phyloP scores from a whole-genome alignment of 1,284 basidiomycete species.

The Polyporus tsugae region DNA sequence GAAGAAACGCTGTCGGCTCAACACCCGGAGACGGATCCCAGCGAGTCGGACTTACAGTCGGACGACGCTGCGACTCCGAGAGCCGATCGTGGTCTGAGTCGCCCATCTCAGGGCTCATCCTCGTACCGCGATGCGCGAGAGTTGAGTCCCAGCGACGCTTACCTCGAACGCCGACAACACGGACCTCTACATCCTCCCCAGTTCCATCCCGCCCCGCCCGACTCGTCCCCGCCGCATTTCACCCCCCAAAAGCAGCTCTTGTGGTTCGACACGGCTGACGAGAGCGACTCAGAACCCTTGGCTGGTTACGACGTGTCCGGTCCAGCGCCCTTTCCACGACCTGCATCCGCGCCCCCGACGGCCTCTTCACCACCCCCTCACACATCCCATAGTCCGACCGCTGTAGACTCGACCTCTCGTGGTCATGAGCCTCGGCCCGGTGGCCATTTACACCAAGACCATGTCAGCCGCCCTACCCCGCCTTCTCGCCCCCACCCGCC shows the following conservation, averaged over 20 bases:
- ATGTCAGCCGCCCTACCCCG: too few species aligned
- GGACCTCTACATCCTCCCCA: background rate
- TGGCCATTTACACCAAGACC: background rate
- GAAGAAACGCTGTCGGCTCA: too few species aligned
- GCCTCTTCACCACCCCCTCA: background rate
- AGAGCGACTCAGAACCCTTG: background rate
- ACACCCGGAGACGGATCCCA: background rate
- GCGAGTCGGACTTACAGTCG: background rate
- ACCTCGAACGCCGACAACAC: background rate
- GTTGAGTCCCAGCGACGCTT: background rate
- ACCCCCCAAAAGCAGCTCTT: background rate
- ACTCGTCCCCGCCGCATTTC: background rate
- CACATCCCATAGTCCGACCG: background rate
- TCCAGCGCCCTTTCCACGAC: background rate
- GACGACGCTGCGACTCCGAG: background rate
- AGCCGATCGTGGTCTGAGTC: background rate
- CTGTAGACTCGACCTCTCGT: background rate
- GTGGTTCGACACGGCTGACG: background rate
- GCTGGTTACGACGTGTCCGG: background rate
- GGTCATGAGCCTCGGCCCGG: background rate
- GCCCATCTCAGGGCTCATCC: background rate
- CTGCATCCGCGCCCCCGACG: background rate
- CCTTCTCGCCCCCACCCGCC: too few species aligned
- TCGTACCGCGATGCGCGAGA: background rate
- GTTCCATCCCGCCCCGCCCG: background rate